Evolutionary conservation across 129 eudicot genomes (phyloP), one percentile per base, ranked within the genome.

Genomic region (Flaveria ramosissima): DNA sequence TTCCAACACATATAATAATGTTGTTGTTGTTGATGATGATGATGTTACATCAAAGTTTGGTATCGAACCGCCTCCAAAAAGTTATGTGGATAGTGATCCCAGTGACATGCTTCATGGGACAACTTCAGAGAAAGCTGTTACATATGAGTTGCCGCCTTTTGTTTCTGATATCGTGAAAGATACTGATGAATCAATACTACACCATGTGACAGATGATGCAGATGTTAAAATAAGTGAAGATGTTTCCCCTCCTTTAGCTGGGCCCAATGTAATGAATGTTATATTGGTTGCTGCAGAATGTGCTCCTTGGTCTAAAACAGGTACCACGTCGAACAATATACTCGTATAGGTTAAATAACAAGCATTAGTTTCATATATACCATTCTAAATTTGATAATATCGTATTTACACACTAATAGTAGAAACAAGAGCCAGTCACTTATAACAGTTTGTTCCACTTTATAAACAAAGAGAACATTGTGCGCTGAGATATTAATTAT

Each of bases 251-350:
- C 97, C 98, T 66, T 81, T 91, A 70, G 98, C 97, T 46, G 98
- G 97, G 77, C 72, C 83, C 15, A 88, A 95, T 78, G 92, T 88
- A 3, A 95, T 95, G 97, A 95, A 95, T 60, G 71, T 91, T 14
- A 88, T 95, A 74, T 70, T 95, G 84, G 96, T 95, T 41, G 99
- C 97, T 70, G 87, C 97, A 51, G 99, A 95, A 85, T 95, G 99
- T 81, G 86, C 99, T 68, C 97, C 99, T 11, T 95, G 92, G 94
- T 68, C 83, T 56, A 95, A 95, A 84, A 95, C 99, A 81, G 99
- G 99, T 91, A 80, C 21, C 16, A 6, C 50, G 26, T 70, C 30
- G n/a, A 64, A 20, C 48, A 4, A 47, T 55, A 11, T 66, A 41
- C 42, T 21, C 27, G 0, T 13, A 42, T 30, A 20, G 21, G 30